Evolutionary conservation across 805 yeast genomes (phyloP), one percentile per base, ranked within the genome.

Genomic region (Wickerhamiella vanderwaltii): DNA sequence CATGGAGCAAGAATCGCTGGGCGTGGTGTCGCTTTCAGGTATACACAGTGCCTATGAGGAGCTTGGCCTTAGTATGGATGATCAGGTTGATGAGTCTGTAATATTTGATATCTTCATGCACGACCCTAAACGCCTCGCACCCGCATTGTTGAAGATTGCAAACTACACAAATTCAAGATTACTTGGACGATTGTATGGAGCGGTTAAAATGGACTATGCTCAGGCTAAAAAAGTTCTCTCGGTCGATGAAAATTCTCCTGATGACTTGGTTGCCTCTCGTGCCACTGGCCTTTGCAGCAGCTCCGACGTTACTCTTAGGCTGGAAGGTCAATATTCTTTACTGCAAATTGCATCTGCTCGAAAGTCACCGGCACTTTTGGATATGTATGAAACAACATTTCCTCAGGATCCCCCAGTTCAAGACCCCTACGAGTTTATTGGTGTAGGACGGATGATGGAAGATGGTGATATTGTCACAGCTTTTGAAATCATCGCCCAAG

Each of bases 381-480:
- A 15, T 4, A 31, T 31, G 4, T 34, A 33, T 11, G 47, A 45
- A 29, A 23, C 13, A 6, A 6, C 23, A 2, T 34, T 29, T 18
- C 38, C 45, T 6, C 34, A 25, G 17, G 77, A 75, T 45, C 74
- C 70, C 41, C 60, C 65, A n/a, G 39, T 66, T 5, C 52, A 51
- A 0, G 68, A 69, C 36, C 82, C 85, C 0, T 77, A 75, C 49
- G 58, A 61, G 0, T 51, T 61, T 1, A 56, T 80, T 24, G 79
- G 71, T 9, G 65, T 73, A 13, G 68, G 67, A 41, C 65, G 67
- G 1, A 59, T 65, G 0, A 73, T 76, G 11, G 79, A 72, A 45
- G 83, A 78, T 53, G 91, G 82, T 47, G 74, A 81, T 33, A 71
- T 84, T 2, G 67, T 75, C 22, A 79, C 93, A 1, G 87, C 93